Percentiles rank a stretch among this genome's conserved stretches.
Conservation (phyloP, 176 grass and related monocot species). For the Dendrocalamus sinicus region DNA sequence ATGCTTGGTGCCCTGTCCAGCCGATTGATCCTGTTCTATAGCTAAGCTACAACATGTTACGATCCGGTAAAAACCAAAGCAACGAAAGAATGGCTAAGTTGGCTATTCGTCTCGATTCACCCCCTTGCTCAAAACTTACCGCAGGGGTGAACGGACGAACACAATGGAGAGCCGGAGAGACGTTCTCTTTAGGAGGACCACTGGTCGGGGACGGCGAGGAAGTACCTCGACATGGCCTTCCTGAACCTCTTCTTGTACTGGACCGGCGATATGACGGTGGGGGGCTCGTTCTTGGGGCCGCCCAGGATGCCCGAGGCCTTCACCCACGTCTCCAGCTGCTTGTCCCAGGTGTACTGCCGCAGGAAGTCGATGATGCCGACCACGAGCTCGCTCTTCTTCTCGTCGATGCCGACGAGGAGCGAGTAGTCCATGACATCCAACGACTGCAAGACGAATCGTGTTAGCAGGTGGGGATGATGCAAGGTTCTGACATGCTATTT, state of each 20-base stretch:
- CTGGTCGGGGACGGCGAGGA: slow-evolving; percentile 67
- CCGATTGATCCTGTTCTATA: slow-evolving; percentile 24
- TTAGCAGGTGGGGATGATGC: slow-evolving; percentile 13
- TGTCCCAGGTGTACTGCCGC: slow-evolving; percentile 19
- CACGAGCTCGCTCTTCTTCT: slow-evolving; percentile 77
- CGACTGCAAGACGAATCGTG: slow-evolving; percentile 48
- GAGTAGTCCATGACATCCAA: slow-evolving; percentile 93
- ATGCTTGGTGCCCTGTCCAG: slow-evolving; percentile 38
- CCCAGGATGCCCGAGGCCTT: slow-evolving; percentile 92
- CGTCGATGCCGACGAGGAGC: slow-evolving; percentile 74
- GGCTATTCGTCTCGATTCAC: slow-evolving; percentile 5
- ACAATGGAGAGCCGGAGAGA: not conserved
- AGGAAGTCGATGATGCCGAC: slow-evolving; percentile 92
- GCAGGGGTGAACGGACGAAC: slow-evolving; percentile 5
- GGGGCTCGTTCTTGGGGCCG: slow-evolving; percentile 69
- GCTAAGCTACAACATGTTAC: slow-evolving; percentile 42
- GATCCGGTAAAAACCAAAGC: slow-evolving; percentile 23
- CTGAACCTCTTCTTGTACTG: slow-evolving; percentile 95
- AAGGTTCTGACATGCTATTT: not conserved
- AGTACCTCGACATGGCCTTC: slow-evolving; percentile 95
- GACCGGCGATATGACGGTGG: slow-evolving; percentile 78
- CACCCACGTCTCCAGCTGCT: slow-evolving; percentile 94
- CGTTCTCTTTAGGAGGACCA: slow-evolving; percentile 48
- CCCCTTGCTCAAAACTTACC: slow-evolving; percentile 31
- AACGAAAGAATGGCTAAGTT: slow-evolving; percentile 44